Evolutionary conservation across 148 eudicot genomes (phyloP).

Genomic region (Spergularia marina): DNA sequence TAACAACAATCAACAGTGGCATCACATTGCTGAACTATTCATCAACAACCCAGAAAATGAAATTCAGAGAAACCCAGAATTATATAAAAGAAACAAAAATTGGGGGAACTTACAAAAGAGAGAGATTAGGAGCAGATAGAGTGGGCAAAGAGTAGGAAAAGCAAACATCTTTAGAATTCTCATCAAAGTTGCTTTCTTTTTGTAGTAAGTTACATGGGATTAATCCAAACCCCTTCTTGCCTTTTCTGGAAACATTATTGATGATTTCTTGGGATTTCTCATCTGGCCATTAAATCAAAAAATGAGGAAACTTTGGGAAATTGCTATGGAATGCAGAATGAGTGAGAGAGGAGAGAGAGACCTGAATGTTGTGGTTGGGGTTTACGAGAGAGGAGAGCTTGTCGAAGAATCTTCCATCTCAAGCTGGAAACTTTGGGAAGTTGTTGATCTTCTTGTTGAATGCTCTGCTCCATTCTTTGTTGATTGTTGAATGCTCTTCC

Average conservation of each 20-base stretch:
- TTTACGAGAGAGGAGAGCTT: slow-evolving; percentile 44
- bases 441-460: background rate
- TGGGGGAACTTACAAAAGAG: slow-evolving; percentile 44
- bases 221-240: slow-evolving; percentile 57
- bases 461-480: slow-evolving; percentile 11
- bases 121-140: slow-evolving; percentile 32
- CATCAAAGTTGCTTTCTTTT: slow-evolving; percentile 6
- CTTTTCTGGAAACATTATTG: slow-evolving; percentile 53
- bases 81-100: background rate
- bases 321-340: background rate
- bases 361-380: slow-evolving; percentile 25
- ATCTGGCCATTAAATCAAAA: slow-evolving; percentile 32
- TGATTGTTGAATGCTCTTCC: background rate
- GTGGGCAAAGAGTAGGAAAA: slow-evolving; percentile 36
- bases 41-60: background rate
- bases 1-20: no score
- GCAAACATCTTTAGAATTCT: slow-evolving; percentile 37
- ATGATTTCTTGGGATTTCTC: slow-evolving; percentile 35
- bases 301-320: background rate
- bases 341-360: slow-evolving; percentile 1
- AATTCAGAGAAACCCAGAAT: background rate
- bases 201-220: slow-evolving; percentile 48
- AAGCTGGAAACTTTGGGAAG: slow-evolving; percentile 37
- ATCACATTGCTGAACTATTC: background rate
- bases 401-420: slow-evolving; percentile 70